Evolutionary conservation across 78 protist genomes (phyloP), one percentile per base, ranked within the genome.

Genomic region (Mantamonas sphyraenae): DNA sequence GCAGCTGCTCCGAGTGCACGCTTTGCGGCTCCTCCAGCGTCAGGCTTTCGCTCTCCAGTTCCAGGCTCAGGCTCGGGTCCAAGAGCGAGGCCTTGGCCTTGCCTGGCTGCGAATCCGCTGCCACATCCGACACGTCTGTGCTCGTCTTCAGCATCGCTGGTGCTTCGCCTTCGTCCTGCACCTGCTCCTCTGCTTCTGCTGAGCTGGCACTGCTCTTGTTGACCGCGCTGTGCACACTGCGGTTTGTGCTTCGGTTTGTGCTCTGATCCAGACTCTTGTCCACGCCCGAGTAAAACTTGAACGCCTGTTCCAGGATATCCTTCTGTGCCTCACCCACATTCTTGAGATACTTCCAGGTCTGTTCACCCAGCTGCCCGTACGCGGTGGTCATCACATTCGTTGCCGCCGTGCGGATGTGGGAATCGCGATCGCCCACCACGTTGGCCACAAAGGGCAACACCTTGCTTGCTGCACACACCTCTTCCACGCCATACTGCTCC

Each of bases 341-440:
- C 20, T 9, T 10, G 9, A 40, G 20, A 40, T 9, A 40, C 68
- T 62, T 62, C 33, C 26, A 62, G 16, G 39, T 19, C 19, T 2
- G 17, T 2, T 62, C 68, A 12, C 68, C 68, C n/a, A 62, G 28
- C 35, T n/a, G 17, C 19, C 34, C 2, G 68, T 62, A n/a, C 34
- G 56, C 59, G 39, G 4, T 30, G 1, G 20, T 19, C 3, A 39
- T 3, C 12, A 2, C 17, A 2, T 1, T 10, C 43, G 20, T 1
- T 1, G 55, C 71, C 2, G 61, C 71, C 4, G 5, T 2, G 40
- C 71, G 71, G 10, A 65, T 60, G 20, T 2, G 12, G 34, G 0
- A 0, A 43, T 65, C 71, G 20, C 71, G 71, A 14, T 65, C 71
- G 60, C 28, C 71, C 19, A 65, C 14, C 22, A 34, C 34, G 22